These are phyloP conservation scores for Herpotrichia juniperi DNA, from an alignment of 2,329 filamentous ascomycete species.

Conservation along the genomic window DNA sequence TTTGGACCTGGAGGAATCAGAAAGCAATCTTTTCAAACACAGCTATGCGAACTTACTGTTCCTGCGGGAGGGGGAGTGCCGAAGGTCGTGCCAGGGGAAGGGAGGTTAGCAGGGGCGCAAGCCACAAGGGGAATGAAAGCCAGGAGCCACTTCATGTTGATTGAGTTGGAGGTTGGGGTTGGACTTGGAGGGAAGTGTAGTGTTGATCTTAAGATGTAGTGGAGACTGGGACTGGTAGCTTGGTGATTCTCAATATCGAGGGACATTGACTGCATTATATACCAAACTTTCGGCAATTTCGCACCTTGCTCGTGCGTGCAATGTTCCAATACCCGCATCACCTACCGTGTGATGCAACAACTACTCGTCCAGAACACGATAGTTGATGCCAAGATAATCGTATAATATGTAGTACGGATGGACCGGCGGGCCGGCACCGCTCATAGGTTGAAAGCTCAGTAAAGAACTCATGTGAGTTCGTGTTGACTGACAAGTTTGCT, in stretches of 20 bases:
- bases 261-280: constrained; percentile 38
- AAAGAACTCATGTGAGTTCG: constrained; percentile 36
- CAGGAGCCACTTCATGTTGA: constrained; percentile 45
- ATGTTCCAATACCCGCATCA: constrained; percentile 18
- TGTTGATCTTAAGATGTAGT: constrained; percentile 24
- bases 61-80: constrained; percentile 38
- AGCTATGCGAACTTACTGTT: not conserved
- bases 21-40: not conserved
- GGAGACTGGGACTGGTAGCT: constrained; percentile 28
- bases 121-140: constrained; percentile 41
- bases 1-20: constrained; percentile 45
- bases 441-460: constrained; percentile 31
- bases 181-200: constrained; percentile 13
- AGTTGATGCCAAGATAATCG: constrained; percentile 34
- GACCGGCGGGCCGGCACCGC: constrained; percentile 35
- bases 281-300: constrained; percentile 26
- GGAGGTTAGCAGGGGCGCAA: constrained; percentile 26
- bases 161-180: constrained; percentile 13
- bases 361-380: constrained; percentile 22
- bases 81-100: constrained; percentile 19
- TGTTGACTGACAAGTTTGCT: constrained; percentile 25
- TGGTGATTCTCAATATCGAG: constrained; percentile 38
- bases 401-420: constrained; percentile 43
- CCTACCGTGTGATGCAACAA: constrained; percentile 21
- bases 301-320: constrained; percentile 10